Base-by-base conservation (phyloP, 2,329 filamentous ascomycete species). In the Diaporthe sp. region DNA sequence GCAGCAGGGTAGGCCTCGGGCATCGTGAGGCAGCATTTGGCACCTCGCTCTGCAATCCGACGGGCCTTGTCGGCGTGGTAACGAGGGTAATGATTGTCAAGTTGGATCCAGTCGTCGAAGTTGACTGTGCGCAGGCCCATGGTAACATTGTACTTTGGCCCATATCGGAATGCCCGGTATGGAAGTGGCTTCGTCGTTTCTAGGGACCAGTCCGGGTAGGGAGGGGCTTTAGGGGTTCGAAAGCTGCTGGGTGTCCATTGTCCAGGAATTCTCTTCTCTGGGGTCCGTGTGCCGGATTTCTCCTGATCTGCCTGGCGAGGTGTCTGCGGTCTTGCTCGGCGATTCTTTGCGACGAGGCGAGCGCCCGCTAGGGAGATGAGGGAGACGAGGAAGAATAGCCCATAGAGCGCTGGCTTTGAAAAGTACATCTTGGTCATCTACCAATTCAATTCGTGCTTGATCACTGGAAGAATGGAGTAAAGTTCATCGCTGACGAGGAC, bases 81-180 rank as follows among this genome's bases (percentile, higher is more conserved):
- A 72, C 90, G 90, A 1, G 92, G 88, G 82, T 91, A 97, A 62
- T 96, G 89, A 80, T 94, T 96, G 84, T 97, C 95, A 37, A 97
- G 89, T 84, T 97, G 94, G 80, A 96, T 95, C 94, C 94, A 96
- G 74, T 95, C 92, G 72, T 93, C 89, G 84, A 91, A 92, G 44
- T 90, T 87, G 85, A 94, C 89, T 12, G 87, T 90, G n/a, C 94
- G 89, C 2, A 96, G 87, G 0, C 94, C 94, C 92, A 96, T 94
- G 1, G 92, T 95, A 75, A 94, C 89, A 80, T 94, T 90, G 82
- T 95, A 95, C 77, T 92, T 93, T 10, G 94, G 94, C 0, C 94
- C 94, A 82, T 95, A 91, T 79, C 93, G 90, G 83, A 96, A 96
- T 0, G 94, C 93, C 8, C 94, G 90, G 84, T 96, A 96, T 0